Base-by-base conservation (phyloP, 805 yeast genomes). In the Saturnispora diversa region DNA sequence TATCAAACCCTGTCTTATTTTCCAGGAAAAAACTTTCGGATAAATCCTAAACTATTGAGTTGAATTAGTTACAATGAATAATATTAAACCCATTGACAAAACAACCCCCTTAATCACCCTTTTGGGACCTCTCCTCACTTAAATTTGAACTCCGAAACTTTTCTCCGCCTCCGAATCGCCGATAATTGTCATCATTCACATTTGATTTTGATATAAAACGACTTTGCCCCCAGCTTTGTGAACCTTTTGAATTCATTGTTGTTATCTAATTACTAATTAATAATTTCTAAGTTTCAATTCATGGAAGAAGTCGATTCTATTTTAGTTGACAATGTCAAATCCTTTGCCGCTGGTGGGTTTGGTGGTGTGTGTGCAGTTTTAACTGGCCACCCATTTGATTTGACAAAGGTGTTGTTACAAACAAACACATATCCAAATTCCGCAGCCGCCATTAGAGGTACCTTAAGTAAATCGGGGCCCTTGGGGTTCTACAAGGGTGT, bases 281-380 rank as follows among this genome's bases (percentile, higher is more conserved):
- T 20, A 30, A 15, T 20, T 29, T 16, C 4, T 19, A 11, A 27
- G 11, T 11, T 20, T 15, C 9, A 21, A 13, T 16, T 10, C 9
- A 58, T 56, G 61, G 62, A 55, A 30, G 60, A 58, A 49, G 48
- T 52, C 7, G 55, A 54, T 35, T 63, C 68, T 11, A 69, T 63
- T 30, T 59, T 74, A 38, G 71, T 78, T 26, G 95, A 85, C 44
- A 94, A 90, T 65, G 66, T 81, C 50, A 86, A 88, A 57, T 85
- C 96, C 1, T 77, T 90, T 51, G 80, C 77, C 6, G 80, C 96
- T 6, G 98, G 98, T 31, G 98, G 97, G 17, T 83, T 90, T 44
- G 97, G 98, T 48, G 98, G 98, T 54, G 67, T 90, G 19, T 88
- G 95, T 61, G 96, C 97, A 2, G 97, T 90, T 12, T 54, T 87